Conservation (phyloP, 495 filamentous ascomycete genomes). For the Neurospora sp. region DNA sequence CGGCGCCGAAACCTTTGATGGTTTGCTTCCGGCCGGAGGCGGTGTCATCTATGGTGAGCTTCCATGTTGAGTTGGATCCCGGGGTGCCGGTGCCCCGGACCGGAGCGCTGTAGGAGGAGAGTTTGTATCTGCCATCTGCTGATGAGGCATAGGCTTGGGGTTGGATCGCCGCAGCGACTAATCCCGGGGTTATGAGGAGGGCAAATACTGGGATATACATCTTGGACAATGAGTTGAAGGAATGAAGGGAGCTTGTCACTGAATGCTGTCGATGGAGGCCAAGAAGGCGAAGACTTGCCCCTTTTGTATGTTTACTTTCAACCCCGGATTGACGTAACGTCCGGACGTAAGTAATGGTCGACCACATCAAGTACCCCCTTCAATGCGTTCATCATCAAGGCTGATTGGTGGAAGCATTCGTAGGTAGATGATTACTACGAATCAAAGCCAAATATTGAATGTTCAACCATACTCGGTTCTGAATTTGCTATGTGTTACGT, state of each 20-base stretch:
- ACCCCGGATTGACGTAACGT: background rate
- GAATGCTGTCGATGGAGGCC: background rate
- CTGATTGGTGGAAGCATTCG: background rate
- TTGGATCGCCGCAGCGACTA: slow-evolving; percentile 1
- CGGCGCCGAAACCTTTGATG: slow-evolving; percentile 44
- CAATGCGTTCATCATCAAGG: background rate
- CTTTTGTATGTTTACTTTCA: background rate
- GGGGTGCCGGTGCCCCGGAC: slow-evolving; percentile 33
- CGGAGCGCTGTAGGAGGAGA: slow-evolving; percentile 31
- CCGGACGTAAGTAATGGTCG: background rate
- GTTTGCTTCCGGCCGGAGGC: slow-evolving; percentile 37
- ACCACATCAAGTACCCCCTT: background rate
- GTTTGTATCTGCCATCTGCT: slow-evolving; percentile 35
- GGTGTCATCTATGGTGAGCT: slow-evolving; percentile 40
- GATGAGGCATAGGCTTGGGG: slow-evolving; percentile 33
- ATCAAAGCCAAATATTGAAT: background rate
- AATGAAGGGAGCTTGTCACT: background rate
- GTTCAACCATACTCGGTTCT: background rate
- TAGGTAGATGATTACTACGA: background rate
- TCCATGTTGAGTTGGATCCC: slow-evolving; percentile 35
- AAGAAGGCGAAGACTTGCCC: background rate
- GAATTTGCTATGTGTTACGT: background rate
- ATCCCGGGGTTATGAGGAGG: slow-evolving; percentile 12
- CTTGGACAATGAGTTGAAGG: background rate
- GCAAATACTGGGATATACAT: background rate